These are phyloP conservation scores for Amoebophrya sp. DNA, from an alignment of 169 alveolate species.

Conservation along the genomic window DNA sequence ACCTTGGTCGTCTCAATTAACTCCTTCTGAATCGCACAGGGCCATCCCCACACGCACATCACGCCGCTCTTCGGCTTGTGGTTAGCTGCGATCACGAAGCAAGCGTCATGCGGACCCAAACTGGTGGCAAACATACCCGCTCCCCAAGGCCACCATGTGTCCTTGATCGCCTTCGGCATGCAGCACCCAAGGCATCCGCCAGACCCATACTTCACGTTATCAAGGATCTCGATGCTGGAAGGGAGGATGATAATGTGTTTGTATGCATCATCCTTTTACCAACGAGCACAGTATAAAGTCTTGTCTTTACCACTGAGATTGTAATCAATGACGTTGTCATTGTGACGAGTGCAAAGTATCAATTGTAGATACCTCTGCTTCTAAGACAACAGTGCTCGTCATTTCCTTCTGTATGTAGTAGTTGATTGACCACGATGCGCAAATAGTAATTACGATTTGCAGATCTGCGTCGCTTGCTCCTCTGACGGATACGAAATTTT, in stretches of 20 bases:
- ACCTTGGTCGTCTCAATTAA: conserved; percentile 51
- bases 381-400: too few species aligned
- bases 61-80: conserved; percentile 40
- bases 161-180: conserved; percentile 22
- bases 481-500: conserved; percentile 47
- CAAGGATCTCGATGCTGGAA: conserved; percentile 36
- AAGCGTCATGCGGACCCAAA: conserved; percentile 50
- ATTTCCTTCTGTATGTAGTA: too few species aligned
- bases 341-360: too few species aligned
- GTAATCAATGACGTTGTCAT: too few species aligned
- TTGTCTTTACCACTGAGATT: too few species aligned
- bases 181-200: conserved; percentile 32
- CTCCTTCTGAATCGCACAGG: conserved; percentile 52
- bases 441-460: not conserved
- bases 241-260: too few species aligned
- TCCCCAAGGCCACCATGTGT: conserved; percentile 55
- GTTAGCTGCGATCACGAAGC: conserved; percentile 44
- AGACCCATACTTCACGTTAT: conserved; percentile 27
- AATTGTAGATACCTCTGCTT: too few species aligned
- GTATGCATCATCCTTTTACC: too few species aligned
- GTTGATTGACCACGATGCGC: too few species aligned
- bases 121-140: conserved; percentile 55
- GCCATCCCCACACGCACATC: conserved; percentile 50
- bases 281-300: too few species aligned
- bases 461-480: conserved; percentile 46